Evolutionary conservation across 2,329 filamentous ascomycete species (phyloP).

Genomic region (Myriosclerotinia curreyana): DNA sequence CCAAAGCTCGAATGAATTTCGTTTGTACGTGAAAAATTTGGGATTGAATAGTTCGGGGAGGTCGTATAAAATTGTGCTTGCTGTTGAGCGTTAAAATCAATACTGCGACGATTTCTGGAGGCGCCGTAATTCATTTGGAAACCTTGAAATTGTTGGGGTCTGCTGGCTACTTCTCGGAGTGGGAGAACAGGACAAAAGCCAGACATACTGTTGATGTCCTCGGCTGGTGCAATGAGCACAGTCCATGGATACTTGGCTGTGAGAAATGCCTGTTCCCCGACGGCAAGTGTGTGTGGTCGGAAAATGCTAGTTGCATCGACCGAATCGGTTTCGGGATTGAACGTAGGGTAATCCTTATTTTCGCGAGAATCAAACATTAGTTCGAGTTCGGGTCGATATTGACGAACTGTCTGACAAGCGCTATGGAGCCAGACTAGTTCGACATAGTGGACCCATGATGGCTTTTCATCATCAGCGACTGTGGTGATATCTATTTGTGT

Average conservation of each 20-base stretch:
- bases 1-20: not conserved
- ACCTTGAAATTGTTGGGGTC: not conserved
- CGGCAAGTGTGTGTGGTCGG: not conserved
- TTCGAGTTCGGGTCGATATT: not conserved
- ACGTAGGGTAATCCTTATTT: not conserved
- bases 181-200: not conserved
- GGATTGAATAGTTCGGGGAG: not conserved
- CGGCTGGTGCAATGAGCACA: not conserved
- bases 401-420: not conserved
- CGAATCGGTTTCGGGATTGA: not conserved
- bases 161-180: not conserved
- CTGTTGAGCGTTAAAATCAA: not conserved
- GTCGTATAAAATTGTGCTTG: not conserved
- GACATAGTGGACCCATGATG: not conserved
- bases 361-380: not conserved
- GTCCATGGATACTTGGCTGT: conserved; percentile 3
- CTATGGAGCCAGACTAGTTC: conserved; percentile 4
- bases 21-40: not conserved
- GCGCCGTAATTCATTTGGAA: not conserved
- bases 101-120: too few species aligned
- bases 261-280: conserved; percentile 1
- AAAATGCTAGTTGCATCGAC: conserved; percentile 4
- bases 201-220: not conserved
- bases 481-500: not conserved
- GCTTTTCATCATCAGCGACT: not conserved